Percentiles rank a stretch among this genome's conserved stretches.
phyloP scores from a whole-genome alignment of 176 grass and related monocot genomes.

The Eragrostis curvula region DNA sequence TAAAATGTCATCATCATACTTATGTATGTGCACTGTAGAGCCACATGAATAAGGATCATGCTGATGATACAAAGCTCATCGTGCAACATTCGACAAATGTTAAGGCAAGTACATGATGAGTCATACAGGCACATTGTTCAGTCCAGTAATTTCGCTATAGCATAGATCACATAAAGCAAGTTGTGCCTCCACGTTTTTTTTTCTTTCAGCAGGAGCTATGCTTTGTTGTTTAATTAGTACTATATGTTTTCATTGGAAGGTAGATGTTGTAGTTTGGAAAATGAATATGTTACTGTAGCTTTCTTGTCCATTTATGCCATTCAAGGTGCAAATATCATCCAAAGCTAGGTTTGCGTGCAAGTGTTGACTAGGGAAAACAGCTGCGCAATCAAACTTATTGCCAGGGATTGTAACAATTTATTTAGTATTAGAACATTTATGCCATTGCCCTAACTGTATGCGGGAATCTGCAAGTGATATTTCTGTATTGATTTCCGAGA shows the following conservation, averaged over 20 bases:
- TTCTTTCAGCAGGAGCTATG: background rate
- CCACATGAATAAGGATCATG: constrained; percentile 98
- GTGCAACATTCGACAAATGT: constrained; percentile 80
- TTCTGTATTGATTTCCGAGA: background rate
- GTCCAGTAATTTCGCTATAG: constrained; percentile 30
- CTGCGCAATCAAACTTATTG: background rate
- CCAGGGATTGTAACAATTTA: background rate
- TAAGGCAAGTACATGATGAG: constrained; percentile 59
- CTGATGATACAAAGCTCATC: constrained; percentile 93
- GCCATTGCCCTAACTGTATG: background rate
- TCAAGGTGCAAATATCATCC: background rate
- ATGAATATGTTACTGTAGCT: constrained; percentile 2
- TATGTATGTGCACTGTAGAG: constrained; percentile 51
- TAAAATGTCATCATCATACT: background rate
- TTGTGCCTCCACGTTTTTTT: constrained; percentile 9
- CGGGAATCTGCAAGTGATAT: background rate
- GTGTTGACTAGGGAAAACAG: background rate
- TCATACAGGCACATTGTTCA: constrained; percentile 1
- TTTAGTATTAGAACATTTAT: background rate
- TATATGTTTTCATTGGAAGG: constrained; percentile 4
- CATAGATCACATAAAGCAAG: constrained; percentile 2
- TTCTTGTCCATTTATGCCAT: background rate
- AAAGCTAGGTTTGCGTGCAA: background rate
- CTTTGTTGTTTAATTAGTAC: background rate
- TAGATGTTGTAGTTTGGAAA: constrained; percentile 13